These are phyloP conservation scores for Haematococcus lacustris DNA, from an alignment of 139 green algal genomes.

Conservation along the genomic window DNA sequence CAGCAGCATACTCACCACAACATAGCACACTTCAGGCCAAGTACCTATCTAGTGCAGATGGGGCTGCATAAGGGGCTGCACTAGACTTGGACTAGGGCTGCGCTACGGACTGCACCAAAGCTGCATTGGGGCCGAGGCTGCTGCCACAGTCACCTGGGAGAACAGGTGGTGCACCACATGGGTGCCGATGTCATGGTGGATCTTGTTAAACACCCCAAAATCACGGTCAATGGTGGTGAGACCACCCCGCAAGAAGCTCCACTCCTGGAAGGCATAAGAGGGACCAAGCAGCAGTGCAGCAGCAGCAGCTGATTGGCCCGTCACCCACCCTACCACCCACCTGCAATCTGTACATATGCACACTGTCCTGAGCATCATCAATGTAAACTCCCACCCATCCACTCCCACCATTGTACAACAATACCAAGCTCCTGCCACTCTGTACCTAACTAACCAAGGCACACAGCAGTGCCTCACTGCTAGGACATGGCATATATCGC, in stretches of 20 bases:
- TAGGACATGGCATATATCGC: too few species aligned
- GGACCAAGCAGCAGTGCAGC: background rate
- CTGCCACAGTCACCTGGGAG: slow-evolving; percentile 38
- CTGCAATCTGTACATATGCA: too few species aligned
- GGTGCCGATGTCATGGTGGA: slow-evolving; percentile 94
- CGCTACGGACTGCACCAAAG: background rate
- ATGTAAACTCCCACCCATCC: too few species aligned
- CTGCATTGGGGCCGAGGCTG: background rate
- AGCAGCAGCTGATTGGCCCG: too few species aligned
- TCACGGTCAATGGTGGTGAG: slow-evolving; percentile 89
- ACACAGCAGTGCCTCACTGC: too few species aligned
- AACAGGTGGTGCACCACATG: slow-evolving; percentile 95
- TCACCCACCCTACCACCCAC: too few species aligned
- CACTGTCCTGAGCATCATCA: too few species aligned
- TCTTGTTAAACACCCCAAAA: slow-evolving; percentile 95
- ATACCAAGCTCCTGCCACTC: too few species aligned
- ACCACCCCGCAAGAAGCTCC: slow-evolving; percentile 88
- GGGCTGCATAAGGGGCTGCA: background rate
- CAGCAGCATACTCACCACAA: background rate
- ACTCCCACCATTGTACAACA: too few species aligned
- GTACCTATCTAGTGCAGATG: background rate
- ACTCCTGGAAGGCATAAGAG: slow-evolving; percentile 53
- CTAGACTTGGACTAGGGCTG: background rate
- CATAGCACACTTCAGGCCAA: background rate
- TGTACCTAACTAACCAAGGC: too few species aligned